These are phyloP conservation scores for Arthrinium phaeospermum DNA, from an alignment of 2,329 filamentous ascomycete species.

Conservation along the genomic window DNA sequence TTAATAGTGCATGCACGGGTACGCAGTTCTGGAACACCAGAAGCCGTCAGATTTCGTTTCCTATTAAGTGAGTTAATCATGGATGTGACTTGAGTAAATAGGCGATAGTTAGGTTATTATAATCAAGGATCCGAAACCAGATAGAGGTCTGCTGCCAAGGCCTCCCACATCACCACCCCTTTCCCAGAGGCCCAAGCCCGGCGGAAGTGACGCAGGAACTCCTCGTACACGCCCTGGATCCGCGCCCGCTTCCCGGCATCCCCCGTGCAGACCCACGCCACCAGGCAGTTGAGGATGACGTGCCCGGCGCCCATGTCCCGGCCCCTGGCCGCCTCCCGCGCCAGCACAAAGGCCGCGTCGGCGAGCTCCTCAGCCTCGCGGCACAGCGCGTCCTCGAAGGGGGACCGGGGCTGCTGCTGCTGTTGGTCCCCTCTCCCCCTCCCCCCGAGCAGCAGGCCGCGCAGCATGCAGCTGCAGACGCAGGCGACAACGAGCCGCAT, in stretches of 20 bases:
- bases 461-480: neutral
- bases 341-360: neutral
- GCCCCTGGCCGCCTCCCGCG: neutral
- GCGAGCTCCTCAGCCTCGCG: neutral
- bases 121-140: neutral
- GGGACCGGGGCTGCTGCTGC: too few relatives aligned
- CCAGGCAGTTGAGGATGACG: neutral
- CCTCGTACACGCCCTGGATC: neutral
- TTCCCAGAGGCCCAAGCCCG: neutral
- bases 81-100: too few relatives aligned
- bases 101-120: too few relatives aligned
- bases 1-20: too few relatives aligned
- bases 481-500: neutral
- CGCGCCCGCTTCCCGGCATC: neutral
- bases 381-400: neutral
- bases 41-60: neutral
- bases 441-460: neutral
- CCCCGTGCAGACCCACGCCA: neutral
- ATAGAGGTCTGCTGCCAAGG: neutral
- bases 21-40: too few relatives aligned
- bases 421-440: neutral
- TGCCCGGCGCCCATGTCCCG: neutral
- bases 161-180: neutral
- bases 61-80: neutral
- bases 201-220: neutral